Evolutionary conservation across 169 alveolate genomes (phyloP), one percentile per base, ranked within the genome.

Genomic region (Plasmodium malariae): DNA sequence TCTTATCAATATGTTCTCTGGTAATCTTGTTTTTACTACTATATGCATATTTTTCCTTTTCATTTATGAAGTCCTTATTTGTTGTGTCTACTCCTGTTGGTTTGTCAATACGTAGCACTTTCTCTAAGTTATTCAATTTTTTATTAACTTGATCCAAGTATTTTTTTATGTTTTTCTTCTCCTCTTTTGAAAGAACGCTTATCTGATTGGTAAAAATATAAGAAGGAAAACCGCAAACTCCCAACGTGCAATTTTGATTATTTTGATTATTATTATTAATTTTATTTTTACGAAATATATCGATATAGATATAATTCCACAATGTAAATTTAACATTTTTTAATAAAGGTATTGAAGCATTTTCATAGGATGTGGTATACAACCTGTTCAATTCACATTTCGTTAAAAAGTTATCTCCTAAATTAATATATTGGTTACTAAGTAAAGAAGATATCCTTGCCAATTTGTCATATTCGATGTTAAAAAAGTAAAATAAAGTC

Each of bases 301-400:
- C 72, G 2, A 80, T 69, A 67, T 80, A 80, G 17, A 80, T 32
- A 43, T 65, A 80, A 57, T 80, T 65, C 90, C 90, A 80, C 0
- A 65, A 1, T 34, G 90, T 65, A 48, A 63, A 80, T 19, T 49
- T 34, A 3, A 65, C 34, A 34, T 40, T 67, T 43, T 49, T 80
- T 60, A 65, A 32, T 30, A 80, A 7, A 4, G 34, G 14, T 49
- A 70, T 32, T 2, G 54, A 30, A 19, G 74, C 26, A 40, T 65
- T 80, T 2, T 43, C 37, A 67, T 65, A 80, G 1, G 54, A 34
- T 28, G 21, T 3, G 7, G 40, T 32, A 65, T 69, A 28, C 5
- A 45, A 34, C 11, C 21, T 48, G 7, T 26, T 63, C 14, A 80
- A 28, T 26, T 80, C 49, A 0, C 83, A 65, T 21, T 24, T n/a